These are phyloP conservation scores for Mycena belliarum DNA, from an alignment of 768 basidiomycete genomes.

Conservation along the genomic window DNA sequence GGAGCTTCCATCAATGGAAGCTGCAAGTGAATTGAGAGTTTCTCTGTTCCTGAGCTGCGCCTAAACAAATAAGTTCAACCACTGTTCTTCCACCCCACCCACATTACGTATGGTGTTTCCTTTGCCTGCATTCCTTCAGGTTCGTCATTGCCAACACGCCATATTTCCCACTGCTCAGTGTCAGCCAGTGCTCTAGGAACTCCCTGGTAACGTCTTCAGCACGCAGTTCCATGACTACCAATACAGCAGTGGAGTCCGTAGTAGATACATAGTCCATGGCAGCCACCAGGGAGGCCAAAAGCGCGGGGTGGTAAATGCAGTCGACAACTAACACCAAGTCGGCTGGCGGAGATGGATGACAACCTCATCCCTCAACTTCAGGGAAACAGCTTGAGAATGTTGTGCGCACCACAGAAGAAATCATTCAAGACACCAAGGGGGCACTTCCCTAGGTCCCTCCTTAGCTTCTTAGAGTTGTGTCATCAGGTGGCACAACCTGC, in stretches of 20 bases:
- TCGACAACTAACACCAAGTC: slow-evolving; percentile 74
- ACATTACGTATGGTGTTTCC: slow-evolving; percentile 57
- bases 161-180: slow-evolving; percentile 57
- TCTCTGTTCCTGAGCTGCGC: too few relatives aligned
- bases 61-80: too few relatives aligned
- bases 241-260: slow-evolving; percentile 50
- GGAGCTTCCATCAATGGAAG: slow-evolving; percentile 3
- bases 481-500: too few relatives aligned
- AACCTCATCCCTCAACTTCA: too few relatives aligned
- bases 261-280: slow-evolving; percentile 60
- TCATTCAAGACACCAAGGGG: too few relatives aligned
- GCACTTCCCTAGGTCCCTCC: too few relatives aligned
- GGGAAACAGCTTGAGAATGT: too few relatives aligned
- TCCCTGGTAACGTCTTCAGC: slow-evolving; percentile 75
- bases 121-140: slow-evolving; percentile 29
- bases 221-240: slow-evolving; percentile 73
- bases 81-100: slow-evolving; percentile 62
- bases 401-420: too few relatives aligned
- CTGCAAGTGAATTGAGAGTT: neutral
- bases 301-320: slow-evolving; percentile 77
- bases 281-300: slow-evolving; percentile 63
- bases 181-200: slow-evolving; percentile 62
- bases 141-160: slow-evolving; percentile 45
- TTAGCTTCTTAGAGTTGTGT: too few relatives aligned
- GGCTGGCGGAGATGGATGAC: slow-evolving; percentile 30